Evolutionary conservation across 331 rosid genomes (phyloP), one percentile per base, ranked within the genome.

Genomic region (Stylosanthes scabra): DNA sequence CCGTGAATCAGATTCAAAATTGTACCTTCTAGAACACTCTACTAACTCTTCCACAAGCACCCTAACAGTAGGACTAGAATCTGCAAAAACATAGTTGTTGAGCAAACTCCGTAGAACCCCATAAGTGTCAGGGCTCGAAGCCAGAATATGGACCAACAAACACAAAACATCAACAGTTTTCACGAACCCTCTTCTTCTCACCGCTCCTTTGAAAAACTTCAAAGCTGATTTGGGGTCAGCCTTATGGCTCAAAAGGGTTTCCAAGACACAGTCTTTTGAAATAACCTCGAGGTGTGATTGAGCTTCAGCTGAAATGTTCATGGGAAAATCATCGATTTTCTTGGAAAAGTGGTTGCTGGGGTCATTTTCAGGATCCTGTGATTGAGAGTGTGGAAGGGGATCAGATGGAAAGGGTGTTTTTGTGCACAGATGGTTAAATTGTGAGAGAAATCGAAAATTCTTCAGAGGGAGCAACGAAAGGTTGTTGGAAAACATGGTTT

Each of bases 121-220:
- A 0, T 40, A 56, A 12, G 87, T 78, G 56, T 76, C 27, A 13
- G 74, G 59, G 39, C 14, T 66, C 11, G 80, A 66, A 45, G 63
- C 63, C 16, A 88, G 74, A 74, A 87, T 86, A 63, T 87, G 91
- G 73, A 90, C 81, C 78, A 90, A 52, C 47, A 90, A 85, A 49
- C 85, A 87, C 27, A 88, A 7, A 46, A 68, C 70, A 65, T 86
- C 87, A 29, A 65, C 81, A 25, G 83, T 74, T 56, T 68, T 79
- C 11, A 69, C 77, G 15, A 72, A 81, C 11, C 86, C 87, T 41
- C 81, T 80, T 78, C 68, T 41, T n/a, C 47, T 47, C 71, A 80
- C 79, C 9, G 66, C 74, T 72, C 49, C 8, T n/a, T 76, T 74
- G 82, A 84, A 90, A 83, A 78, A 84, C 60, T 45, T n/a, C 34